Evolutionary conservation across 108 stramenopile species (phyloP).

Genomic region (Phaeodactylum tricornutum): DNA sequence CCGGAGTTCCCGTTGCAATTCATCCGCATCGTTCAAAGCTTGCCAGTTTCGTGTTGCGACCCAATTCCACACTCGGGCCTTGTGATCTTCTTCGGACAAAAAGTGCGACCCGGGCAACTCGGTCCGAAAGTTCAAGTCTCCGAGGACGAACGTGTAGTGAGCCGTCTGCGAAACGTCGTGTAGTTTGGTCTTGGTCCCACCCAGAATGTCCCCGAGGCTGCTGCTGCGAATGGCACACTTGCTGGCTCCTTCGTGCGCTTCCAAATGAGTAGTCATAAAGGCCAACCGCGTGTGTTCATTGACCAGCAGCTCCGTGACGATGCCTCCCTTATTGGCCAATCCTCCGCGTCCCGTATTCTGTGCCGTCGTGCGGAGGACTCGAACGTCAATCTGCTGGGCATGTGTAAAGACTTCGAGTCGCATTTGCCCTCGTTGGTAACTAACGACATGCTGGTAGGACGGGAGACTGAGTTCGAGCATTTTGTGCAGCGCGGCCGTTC

Average conservation of each 20-base stretch:
- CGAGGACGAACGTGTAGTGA: constrained; percentile 58
- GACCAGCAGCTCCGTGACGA: constrained; percentile 35
- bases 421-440: constrained; percentile 54
- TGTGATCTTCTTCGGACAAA: constrained; percentile 14
- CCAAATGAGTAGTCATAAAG: constrained; percentile 47
- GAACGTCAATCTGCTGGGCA: not conserved
- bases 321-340: constrained; percentile 59
- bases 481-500: constrained; percentile 20
- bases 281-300: constrained; percentile 25
- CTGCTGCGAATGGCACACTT: constrained; percentile 32
- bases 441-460: constrained; percentile 24
- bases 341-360: constrained; percentile 45
- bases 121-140: constrained; percentile 44
- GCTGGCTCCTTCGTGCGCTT: constrained; percentile 48
- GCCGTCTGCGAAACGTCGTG: constrained; percentile 29
- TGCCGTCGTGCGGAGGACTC: constrained; percentile 19
- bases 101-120: constrained; percentile 10
- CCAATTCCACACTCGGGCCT: constrained; percentile 10
- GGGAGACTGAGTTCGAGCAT: constrained; percentile 19
- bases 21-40: constrained; percentile 36
- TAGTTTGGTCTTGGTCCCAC: constrained; percentile 16
- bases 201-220: constrained; percentile 31
- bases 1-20: constrained; percentile 28
- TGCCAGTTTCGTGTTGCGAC: constrained; percentile 28
- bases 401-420: constrained; percentile 19